Percentiles rank a stretch among this genome's conserved stretches.
Conservation (phyloP, 192 early-diverging fungal species). For the Endogone sp. region DNA sequence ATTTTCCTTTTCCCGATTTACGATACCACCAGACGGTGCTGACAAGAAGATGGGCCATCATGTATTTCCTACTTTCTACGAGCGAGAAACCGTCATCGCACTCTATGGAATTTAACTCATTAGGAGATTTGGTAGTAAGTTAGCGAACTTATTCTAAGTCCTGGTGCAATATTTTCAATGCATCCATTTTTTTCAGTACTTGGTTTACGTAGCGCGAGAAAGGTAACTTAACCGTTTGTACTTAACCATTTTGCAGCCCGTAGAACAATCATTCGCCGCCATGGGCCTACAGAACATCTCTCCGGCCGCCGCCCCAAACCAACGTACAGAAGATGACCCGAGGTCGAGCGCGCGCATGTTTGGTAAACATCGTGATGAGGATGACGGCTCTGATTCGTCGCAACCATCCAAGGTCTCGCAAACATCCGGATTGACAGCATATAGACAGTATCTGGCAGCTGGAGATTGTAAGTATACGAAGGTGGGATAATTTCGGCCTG, state of each 20-base stretch:
- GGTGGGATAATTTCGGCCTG: slow-evolving; percentile 9
- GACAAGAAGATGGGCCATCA: slow-evolving; percentile 52
- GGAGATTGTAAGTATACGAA: slow-evolving; percentile 14
- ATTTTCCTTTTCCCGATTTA: no score
- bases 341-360: slow-evolving; percentile 10
- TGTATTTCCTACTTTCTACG: slow-evolving; percentile 49
- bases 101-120: not conserved
- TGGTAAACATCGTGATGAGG: not conserved
- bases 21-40: slow-evolving; percentile 38
- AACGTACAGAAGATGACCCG: not conserved
- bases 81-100: slow-evolving; percentile 27
- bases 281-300: slow-evolving; percentile 9
- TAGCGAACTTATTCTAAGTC: no score
- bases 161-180: no score
- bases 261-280: slow-evolving; percentile 13
- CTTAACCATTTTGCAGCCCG: no score
- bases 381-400: not conserved
- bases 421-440: not conserved
- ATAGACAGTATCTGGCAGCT: slow-evolving; percentile 2
- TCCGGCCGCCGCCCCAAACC: not conserved
- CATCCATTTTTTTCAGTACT: no score
- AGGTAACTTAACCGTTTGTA: no score
- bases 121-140: not conserved
- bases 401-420: not conserved
- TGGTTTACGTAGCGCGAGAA: no score